phyloP scores from a whole-genome alignment of 2,329 filamentous ascomycete species.

The Xylariales sp. region DNA sequence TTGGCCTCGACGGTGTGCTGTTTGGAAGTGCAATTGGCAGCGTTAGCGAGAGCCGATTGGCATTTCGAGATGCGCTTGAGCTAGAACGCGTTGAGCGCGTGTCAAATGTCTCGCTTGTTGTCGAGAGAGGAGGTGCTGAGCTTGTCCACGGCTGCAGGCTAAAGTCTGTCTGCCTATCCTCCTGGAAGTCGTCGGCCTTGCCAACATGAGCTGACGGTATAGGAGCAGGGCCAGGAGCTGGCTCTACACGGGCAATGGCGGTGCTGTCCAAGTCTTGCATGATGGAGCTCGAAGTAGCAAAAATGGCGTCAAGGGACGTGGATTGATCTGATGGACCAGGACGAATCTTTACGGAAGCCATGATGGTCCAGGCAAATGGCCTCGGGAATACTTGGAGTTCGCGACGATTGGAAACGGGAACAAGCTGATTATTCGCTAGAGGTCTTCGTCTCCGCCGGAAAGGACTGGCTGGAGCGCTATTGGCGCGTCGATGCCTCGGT shows the following conservation, averaged over 20 bases:
- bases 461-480: slow-evolving; percentile 20
- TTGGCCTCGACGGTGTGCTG: slow-evolving; percentile 46
- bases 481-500: slow-evolving; percentile 23
- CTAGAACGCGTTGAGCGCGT: slow-evolving; percentile 47
- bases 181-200: slow-evolving; percentile 11
- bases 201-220: slow-evolving; percentile 14
- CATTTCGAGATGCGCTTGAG: slow-evolving; percentile 48
- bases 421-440: slow-evolving; percentile 11
- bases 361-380: slow-evolving; percentile 18
- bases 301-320: slow-evolving; percentile 22
- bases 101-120: slow-evolving; percentile 34
- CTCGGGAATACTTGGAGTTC: slow-evolving; percentile 13
- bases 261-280: slow-evolving; percentile 12
- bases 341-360: slow-evolving; percentile 24
- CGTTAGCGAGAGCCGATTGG: slow-evolving; percentile 56
- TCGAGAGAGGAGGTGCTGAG: slow-evolving; percentile 32
- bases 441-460: slow-evolving; percentile 17
- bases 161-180: slow-evolving; percentile 14
- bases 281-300: slow-evolving; percentile 19
- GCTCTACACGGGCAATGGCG: slow-evolving; percentile 12
- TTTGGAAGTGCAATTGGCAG: slow-evolving; percentile 55
- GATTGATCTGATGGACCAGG: slow-evolving; percentile 18
- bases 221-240: slow-evolving; percentile 10
- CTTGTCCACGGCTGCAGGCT: slow-evolving; percentile 21
- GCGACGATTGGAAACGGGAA: slow-evolving; percentile 1